Conservation (phyloP, 1,139 yeast genomes). For the Oligophagozyma castellii region DNA sequence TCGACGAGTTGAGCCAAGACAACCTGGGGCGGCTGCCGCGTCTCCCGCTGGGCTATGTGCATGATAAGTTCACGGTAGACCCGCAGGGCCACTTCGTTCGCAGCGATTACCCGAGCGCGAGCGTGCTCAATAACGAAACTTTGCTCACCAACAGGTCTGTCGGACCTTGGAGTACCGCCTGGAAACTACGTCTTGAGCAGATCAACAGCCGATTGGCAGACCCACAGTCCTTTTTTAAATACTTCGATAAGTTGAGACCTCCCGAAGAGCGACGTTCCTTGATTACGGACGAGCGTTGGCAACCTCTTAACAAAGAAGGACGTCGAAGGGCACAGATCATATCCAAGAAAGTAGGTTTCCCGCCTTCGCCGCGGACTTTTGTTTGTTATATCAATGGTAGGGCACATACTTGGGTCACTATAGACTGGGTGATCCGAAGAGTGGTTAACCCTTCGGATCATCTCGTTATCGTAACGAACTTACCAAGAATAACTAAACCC, state of each 20-base stretch:
- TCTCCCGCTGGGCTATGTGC: no score
- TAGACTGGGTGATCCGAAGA: conserved; percentile 49
- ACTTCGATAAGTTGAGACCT: conserved; percentile 13
- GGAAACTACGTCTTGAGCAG: conserved; percentile 10
- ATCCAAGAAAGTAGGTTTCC: conserved; percentile 15
- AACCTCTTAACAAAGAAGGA: conserved; percentile 16
- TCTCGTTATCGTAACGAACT: conserved; percentile 40
- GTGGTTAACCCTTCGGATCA: conserved; percentile 51
- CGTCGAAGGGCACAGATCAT: conserved; percentile 15
- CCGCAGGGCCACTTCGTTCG: conserved; percentile 8
- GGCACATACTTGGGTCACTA: conserved; percentile 64
- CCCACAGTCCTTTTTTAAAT: conserved; percentile 9
- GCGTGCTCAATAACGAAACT: conserved; percentile 19
- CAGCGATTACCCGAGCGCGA: conserved; percentile 22
- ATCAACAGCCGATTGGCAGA: conserved; percentile 11
- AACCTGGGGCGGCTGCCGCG: no score
- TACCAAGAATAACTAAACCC: conserved; percentile 16
- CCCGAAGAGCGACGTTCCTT: conserved; percentile 3
- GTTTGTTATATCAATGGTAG: conserved; percentile 56
- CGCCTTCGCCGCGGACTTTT: conserved; percentile 35
- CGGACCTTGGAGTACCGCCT: conserved; percentile 12
- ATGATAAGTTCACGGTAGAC: neutral
- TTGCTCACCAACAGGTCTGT: conserved; percentile 17
- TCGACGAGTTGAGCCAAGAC: neutral
- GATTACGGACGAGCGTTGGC: conserved; percentile 12